These are phyloP conservation scores for Rhexocercosporidium sp. DNA, from an alignment of 2,329 filamentous ascomycete species.

Conservation along the genomic window DNA sequence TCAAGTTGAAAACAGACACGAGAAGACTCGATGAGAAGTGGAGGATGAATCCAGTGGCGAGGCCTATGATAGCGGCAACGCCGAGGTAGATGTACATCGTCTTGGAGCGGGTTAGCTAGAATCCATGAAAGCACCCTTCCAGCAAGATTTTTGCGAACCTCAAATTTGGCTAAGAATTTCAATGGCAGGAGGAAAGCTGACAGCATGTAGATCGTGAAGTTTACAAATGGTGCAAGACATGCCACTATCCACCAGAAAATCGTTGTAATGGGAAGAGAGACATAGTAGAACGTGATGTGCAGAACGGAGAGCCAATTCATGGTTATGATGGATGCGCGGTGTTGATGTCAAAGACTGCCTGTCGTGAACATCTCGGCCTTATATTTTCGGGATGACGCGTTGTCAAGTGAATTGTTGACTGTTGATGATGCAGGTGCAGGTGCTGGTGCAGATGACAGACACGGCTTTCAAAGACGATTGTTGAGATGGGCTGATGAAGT, in stretches of 20 bases:
- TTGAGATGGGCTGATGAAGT: neutral
- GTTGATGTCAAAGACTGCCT: neutral
- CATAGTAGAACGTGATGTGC: constrained; percentile 31
- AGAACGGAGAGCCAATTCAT: constrained; percentile 34
- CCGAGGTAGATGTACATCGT: constrained; percentile 59
- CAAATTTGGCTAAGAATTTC: constrained; percentile 38
- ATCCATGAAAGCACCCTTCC: neutral
- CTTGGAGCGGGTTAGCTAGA: constrained; percentile 39
- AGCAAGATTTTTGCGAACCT: constrained; percentile 29
- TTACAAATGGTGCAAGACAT: constrained; percentile 36
- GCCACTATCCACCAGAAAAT: constrained; percentile 28
- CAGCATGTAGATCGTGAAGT: constrained; percentile 33
- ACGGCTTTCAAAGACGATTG: no score
- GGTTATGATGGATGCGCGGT: neutral
- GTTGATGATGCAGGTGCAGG: no score
- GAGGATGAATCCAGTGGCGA: constrained; percentile 64
- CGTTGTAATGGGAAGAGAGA: constrained; percentile 32
- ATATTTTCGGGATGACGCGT: no score
- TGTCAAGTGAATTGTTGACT: no score
- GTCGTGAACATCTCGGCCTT: no score
- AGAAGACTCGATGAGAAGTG: constrained; percentile 61
- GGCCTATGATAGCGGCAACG: constrained; percentile 70
- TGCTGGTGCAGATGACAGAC: no score
- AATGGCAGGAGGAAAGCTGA: constrained; percentile 35
- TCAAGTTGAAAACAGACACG: constrained; percentile 55